Percentiles rank a stretch among this genome's conserved stretches.
phyloP scores from a whole-genome alignment of 805 yeast species.

The Starmerella riodocensis region DNA sequence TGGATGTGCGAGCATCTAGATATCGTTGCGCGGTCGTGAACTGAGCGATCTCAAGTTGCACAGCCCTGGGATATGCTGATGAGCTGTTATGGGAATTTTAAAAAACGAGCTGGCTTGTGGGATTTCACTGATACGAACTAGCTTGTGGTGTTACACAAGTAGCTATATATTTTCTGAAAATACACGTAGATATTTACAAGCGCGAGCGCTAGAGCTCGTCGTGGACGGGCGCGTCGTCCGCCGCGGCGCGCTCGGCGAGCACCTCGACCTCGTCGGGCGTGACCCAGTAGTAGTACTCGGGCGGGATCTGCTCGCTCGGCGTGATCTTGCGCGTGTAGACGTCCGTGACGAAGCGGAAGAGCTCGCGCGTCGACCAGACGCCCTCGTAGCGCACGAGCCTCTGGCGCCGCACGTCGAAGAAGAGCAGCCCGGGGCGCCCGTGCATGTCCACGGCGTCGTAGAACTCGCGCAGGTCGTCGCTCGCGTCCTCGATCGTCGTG shows the following conservation, averaged over 20 bases:
- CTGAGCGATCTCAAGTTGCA: too few species aligned
- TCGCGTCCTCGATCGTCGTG: conserved; percentile 10
- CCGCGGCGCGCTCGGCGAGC: conserved; percentile 8
- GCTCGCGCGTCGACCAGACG: conserved; percentile 9
- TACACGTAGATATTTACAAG: not conserved
- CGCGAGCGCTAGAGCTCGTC: conserved; percentile 3
- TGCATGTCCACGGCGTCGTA: conserved; percentile 13
- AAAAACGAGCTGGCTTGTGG: too few species aligned
- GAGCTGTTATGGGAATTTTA: too few species aligned
- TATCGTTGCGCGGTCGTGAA: too few species aligned
- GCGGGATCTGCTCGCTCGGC: conserved; percentile 10
- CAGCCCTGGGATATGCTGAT: too few species aligned
- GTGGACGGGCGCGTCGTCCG: conserved; percentile 1
- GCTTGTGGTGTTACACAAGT: too few species aligned
- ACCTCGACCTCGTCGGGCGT: conserved; percentile 18
- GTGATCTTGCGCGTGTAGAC: conserved; percentile 8
- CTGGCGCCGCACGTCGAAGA: conserved; percentile 13
- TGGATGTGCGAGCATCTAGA: too few species aligned
- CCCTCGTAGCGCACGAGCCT: conserved; percentile 3
- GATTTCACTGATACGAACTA: too few species aligned
- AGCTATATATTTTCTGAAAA: too few species aligned
- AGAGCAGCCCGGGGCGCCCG: conserved; percentile 15
- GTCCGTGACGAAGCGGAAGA: conserved; percentile 7
- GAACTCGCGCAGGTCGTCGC: conserved; percentile 11
- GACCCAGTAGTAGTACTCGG: conserved; percentile 17